Evolutionary conservation across 2,329 filamentous ascomycete species (phyloP).

Genomic region (Hypoxylon sp.): DNA sequence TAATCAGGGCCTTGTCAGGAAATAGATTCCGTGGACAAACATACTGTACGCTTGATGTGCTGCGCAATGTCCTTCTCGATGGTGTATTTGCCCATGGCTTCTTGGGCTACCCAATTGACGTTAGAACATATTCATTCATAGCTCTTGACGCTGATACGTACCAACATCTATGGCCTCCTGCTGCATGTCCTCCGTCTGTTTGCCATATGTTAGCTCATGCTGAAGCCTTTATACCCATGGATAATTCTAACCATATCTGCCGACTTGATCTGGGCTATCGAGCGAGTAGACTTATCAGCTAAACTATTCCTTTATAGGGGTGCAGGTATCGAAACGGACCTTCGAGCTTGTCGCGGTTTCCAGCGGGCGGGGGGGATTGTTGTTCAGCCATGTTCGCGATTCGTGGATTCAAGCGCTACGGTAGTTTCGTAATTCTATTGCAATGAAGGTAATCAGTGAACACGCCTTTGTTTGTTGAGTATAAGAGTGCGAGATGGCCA

Average conservation of each 20-base stretch:
- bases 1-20: constrained; percentile 64
- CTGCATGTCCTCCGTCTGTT: constrained; percentile 95
- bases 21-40: constrained; percentile 77
- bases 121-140: constrained; percentile 34
- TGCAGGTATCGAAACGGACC: constrained; percentile 48
- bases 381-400: constrained; percentile 50
- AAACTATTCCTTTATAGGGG: not conserved
- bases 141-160: constrained; percentile 65
- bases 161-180: constrained; percentile 95
- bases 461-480: not conserved
- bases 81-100: constrained; percentile 74
- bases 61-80: constrained; percentile 70
- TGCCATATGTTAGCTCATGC: constrained; percentile 54
- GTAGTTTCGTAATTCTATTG: constrained; percentile 10
- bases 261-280: constrained; percentile 93
- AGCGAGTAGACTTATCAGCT: constrained; percentile 40
- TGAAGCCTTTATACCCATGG: constrained; percentile 26
- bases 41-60: constrained; percentile 56
- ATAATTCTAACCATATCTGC: constrained; percentile 87
- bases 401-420: not conserved
- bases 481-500: not conserved
- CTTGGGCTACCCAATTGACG: constrained; percentile 64
- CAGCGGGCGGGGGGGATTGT: constrained; percentile 50
- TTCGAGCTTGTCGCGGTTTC: constrained; percentile 54
- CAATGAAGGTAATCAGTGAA: constrained; percentile 21